A percentile compares a stretch with the other conserved stretches of the same genome.
phyloP scores from a whole-genome alignment of 352 stramenopile genomes.

The Pythium diclinum region DNA sequence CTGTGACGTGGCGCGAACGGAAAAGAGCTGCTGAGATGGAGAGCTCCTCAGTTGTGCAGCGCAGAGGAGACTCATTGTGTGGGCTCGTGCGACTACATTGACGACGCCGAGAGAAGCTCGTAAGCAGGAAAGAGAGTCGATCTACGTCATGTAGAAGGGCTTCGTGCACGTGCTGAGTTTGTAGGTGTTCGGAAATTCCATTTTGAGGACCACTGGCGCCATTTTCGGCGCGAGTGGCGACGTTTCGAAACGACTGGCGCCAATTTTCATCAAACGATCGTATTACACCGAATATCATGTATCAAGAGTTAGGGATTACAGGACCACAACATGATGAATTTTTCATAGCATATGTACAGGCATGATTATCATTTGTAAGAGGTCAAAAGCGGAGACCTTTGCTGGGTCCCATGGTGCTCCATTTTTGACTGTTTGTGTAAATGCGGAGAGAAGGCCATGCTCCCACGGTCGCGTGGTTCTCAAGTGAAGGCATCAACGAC shows the following conservation, averaged over 20 bases:
- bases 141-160: background rate
- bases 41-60: background rate
- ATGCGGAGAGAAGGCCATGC: background rate
- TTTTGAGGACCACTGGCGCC: background rate
- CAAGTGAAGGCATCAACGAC: background rate
- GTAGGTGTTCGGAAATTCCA: background rate
- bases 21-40: background rate
- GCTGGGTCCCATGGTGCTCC: background rate
- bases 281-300: background rate
- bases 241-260: constrained; percentile 24
- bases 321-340: background rate
- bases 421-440: background rate
- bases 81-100: background rate
- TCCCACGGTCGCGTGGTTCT: background rate
- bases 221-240: background rate
- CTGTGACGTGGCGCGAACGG: background rate
- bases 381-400: background rate
- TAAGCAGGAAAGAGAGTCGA: too few relatives aligned
- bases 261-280: background rate
- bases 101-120: background rate
- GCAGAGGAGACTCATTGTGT: background rate
- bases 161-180: background rate
- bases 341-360: background rate
- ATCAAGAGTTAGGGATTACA: background rate
- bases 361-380: background rate